A percentile compares a stretch with the other conserved stretches of the same genome.
Evolutionary conservation across 2,329 filamentous ascomycete genomes (phyloP).

Genomic region (Sclerotinia minor): DNA sequence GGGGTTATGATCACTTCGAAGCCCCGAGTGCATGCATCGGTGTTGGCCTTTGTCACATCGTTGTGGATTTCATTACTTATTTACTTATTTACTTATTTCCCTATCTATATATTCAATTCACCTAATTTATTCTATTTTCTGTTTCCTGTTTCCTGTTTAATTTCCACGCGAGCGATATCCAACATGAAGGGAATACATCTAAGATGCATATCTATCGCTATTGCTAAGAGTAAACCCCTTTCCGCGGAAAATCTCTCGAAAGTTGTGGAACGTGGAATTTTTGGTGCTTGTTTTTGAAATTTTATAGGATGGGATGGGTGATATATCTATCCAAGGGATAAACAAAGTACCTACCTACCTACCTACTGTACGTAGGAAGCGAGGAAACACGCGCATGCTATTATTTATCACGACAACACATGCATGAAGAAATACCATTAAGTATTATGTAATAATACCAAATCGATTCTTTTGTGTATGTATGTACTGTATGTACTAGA

Average conservation of each 20-base stretch:
- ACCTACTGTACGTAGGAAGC: too few species aligned
- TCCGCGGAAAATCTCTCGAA: background rate
- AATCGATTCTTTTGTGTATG: background rate
- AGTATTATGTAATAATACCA: conserved; percentile 2
- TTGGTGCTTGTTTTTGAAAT: background rate
- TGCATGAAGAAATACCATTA: background rate
- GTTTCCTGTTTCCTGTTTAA: background rate
- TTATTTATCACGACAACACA: too few species aligned
- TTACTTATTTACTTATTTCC: too few species aligned
- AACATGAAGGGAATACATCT: background rate
- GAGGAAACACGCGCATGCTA: background rate
- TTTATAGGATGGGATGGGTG: too few species aligned
- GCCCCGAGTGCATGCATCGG: too few species aligned
- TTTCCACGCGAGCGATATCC: background rate
- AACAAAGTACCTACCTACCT: background rate
- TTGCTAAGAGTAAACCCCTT: background rate
- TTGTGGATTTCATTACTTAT: too few species aligned
- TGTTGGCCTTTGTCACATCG: too few species aligned
- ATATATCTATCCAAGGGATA: background rate
- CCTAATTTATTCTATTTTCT: too few species aligned
- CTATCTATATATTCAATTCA: too few species aligned
- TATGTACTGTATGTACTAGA: too few species aligned
- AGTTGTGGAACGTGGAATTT: background rate
- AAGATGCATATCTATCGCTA: too few species aligned
- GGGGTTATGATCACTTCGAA: too few species aligned